phyloP scores from a whole-genome alignment of 345 rosid genomes.

The Eutrema yunnanense region DNA sequence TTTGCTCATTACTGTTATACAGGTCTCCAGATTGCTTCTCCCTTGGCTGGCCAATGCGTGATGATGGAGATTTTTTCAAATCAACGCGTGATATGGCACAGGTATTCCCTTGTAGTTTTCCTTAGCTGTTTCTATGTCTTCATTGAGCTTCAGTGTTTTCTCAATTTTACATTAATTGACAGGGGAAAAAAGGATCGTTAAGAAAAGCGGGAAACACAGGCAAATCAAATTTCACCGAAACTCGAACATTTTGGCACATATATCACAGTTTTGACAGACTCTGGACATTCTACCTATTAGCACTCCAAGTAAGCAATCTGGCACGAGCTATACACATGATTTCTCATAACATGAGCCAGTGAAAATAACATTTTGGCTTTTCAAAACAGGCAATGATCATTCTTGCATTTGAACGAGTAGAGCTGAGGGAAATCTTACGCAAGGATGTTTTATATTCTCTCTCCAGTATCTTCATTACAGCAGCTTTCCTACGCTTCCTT shows the following conservation, averaged over 20 bases:
- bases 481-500: conserved; percentile 79
- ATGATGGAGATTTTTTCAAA: conserved; percentile 89
- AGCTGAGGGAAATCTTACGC: conserved; percentile 46
- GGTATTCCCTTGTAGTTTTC: conserved; percentile 32
- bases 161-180: neutral
- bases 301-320: conserved; percentile 62
- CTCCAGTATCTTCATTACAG: conserved; percentile 93
- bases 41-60: conserved; percentile 99
- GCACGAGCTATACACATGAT: neutral
- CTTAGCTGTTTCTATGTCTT: conserved; percentile 6
- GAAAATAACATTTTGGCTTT: conserved; percentile 4
- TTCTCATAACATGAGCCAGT: neutral
- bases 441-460: conserved; percentile 62
- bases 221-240: conserved; percentile 88
- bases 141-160: conserved; percentile 7
- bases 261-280: conserved; percentile 90
- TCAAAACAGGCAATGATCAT: conserved; percentile 73
- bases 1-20: conserved; percentile 19
- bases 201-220: conserved; percentile 63
- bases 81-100: conserved; percentile 54
- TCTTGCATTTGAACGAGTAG: conserved; percentile 66
- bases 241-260: conserved; percentile 92
- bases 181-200: conserved; percentile 58
- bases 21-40: conserved; percentile 97
- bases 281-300: conserved; percentile 89